Percentiles rank a stretch among this genome's conserved stretches.
Conservation (phyloP, 371 early-diverging fungal species). For the Massospora cicadina region DNA sequence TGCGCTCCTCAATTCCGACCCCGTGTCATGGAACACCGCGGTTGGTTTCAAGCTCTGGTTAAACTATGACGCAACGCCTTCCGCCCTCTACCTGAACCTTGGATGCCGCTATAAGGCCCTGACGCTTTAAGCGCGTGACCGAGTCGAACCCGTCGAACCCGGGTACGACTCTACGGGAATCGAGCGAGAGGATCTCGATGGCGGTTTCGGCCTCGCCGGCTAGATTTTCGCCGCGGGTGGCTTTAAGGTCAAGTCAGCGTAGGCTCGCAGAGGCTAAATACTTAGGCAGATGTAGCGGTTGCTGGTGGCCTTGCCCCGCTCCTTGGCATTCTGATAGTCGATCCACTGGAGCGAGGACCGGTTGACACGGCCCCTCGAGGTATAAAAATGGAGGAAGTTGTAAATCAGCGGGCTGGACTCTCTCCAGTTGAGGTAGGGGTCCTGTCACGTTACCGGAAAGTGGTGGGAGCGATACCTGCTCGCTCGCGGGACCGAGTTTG, state of each 20-base stretch:
- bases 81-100: not conserved
- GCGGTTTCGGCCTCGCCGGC: too few species aligned
- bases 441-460: not conserved
- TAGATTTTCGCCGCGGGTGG: not conserved
- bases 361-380: not conserved
- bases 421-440: not conserved
- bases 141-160: not conserved
- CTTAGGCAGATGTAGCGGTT: not conserved
- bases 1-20: not conserved
- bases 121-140: not conserved
- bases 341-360: not conserved
- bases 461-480: not conserved
- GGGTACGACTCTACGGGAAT: not conserved
- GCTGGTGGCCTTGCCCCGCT: not conserved
- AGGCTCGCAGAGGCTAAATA: not conserved
- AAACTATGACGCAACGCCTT: not conserved
- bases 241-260: not conserved
- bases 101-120: not conserved
- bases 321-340: not conserved
- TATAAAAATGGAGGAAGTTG: not conserved
- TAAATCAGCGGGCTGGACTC: not conserved
- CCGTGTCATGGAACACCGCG: not conserved
- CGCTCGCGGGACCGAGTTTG: not conserved
- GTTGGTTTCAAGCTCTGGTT: not conserved
- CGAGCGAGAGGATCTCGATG: not conserved